These are phyloP conservation scores for Yarrowia sp. DNA, from an alignment of 805 yeast species.

Conservation along the genomic window DNA sequence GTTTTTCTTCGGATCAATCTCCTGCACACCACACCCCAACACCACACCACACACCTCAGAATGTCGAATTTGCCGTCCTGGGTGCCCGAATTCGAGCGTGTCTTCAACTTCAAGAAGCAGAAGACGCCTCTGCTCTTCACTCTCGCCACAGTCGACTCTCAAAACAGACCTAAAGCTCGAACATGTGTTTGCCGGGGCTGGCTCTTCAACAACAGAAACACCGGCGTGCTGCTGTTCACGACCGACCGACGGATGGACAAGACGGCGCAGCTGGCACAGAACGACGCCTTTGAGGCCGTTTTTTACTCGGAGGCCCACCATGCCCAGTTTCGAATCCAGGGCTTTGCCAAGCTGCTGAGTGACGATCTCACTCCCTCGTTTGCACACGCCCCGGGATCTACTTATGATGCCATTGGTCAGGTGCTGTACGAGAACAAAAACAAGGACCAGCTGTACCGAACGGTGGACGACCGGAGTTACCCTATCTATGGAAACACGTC, in stretches of 20 bases:
- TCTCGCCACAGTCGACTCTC: constrained; percentile 57
- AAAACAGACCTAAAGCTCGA: constrained; percentile 58
- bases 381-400: constrained; percentile 26
- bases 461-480: constrained; percentile 15
- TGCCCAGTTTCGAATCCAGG: constrained; percentile 73
- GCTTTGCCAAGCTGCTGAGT: constrained; percentile 53
- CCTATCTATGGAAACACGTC: constrained; percentile 13
- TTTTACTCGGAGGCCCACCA: constrained; percentile 62
- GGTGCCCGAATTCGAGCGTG: constrained; percentile 58
- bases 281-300: constrained; percentile 68
- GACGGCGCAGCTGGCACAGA: constrained; percentile 45
- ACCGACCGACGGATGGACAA: constrained; percentile 73
- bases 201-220: constrained; percentile 63
- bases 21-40: constrained; percentile 9
- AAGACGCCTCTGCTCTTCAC: constrained; percentile 60
- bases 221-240: constrained; percentile 64
- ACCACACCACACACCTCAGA: neutral
- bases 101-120: constrained; percentile 51
- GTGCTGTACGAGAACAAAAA: constrained; percentile 23
- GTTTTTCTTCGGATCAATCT: constrained; percentile 26
- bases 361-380: constrained; percentile 32
- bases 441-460: constrained; percentile 24
- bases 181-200: constrained; percentile 74
- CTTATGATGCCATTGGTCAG: constrained; percentile 29
- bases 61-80: constrained; percentile 58